These are phyloP conservation scores for Marvania coccoides DNA, from an alignment of 139 green algal genomes.

Conservation along the genomic window DNA sequence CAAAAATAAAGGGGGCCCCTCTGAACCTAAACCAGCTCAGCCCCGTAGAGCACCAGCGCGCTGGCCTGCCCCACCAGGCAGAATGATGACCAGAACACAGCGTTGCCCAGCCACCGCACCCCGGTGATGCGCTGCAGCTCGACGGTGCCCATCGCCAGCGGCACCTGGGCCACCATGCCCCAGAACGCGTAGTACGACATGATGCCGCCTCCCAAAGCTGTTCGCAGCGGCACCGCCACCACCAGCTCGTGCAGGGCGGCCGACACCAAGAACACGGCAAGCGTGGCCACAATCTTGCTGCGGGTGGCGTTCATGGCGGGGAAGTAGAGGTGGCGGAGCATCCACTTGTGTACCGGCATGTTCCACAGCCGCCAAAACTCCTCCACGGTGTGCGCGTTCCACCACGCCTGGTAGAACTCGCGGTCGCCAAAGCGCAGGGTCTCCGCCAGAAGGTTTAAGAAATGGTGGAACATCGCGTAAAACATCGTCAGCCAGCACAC, in stretches of 20 bases:
- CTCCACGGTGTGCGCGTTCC: too few relatives aligned
- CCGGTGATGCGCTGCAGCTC: conserved; percentile 39
- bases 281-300: too few relatives aligned
- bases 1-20: too few relatives aligned
- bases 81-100: conserved; percentile 86
- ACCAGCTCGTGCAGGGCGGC: conserved; percentile 32
- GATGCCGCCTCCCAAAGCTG: too few relatives aligned
- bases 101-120: conserved; percentile 56
- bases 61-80: conserved; percentile 86
- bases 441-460: too few relatives aligned
- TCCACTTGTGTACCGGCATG: conserved; percentile 54
- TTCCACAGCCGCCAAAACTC: too few relatives aligned
- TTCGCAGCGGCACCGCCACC: conserved; percentile 82
- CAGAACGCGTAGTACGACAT: conserved; percentile 69
- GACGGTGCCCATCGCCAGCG: conserved; percentile 58
- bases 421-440: too few relatives aligned
- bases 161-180: conserved; percentile 76
- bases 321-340: conserved; percentile 89
- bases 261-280: background rate
- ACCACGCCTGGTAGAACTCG: too few relatives aligned
- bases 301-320: conserved; percentile 40
- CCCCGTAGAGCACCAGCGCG: conserved; percentile 76
- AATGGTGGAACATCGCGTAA: too few relatives aligned
- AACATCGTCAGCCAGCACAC: too few relatives aligned
- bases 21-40: too few relatives aligned